A percentile compares a stretch with the other conserved stretches of the same genome.
phyloP scores from a whole-genome alignment of 805 yeast species.

The Spathaspora boniae region DNA sequence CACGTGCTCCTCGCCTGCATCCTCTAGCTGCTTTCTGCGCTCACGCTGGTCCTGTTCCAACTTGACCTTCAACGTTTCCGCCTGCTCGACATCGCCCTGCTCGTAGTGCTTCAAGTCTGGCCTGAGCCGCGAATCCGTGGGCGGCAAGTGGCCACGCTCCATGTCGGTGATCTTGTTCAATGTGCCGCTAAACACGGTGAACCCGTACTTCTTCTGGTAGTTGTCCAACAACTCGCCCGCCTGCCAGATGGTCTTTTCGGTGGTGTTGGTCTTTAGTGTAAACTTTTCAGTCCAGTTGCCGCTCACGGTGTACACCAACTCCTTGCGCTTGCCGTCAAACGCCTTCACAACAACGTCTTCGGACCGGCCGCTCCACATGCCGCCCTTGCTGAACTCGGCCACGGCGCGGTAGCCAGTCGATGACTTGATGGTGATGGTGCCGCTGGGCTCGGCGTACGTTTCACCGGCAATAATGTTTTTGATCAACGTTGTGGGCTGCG shows the following conservation, averaged over 20 bases:
- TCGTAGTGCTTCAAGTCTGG: constrained; percentile 82
- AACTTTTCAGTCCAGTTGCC: constrained; percentile 88
- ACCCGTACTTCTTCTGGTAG: constrained; percentile 70
- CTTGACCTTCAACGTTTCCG: constrained; percentile 64
- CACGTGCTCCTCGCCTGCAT: constrained; percentile 37
- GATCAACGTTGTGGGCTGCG: constrained; percentile 75
- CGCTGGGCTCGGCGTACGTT: constrained; percentile 83
- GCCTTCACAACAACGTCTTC: constrained; percentile 58
- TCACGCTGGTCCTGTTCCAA: constrained; percentile 80
- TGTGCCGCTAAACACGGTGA: constrained; percentile 76
- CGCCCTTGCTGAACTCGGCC: constrained; percentile 73
- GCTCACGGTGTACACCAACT: constrained; percentile 39
- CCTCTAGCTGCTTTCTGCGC: constrained; percentile 60
- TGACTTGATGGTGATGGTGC: constrained; percentile 61
- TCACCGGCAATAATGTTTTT: constrained; percentile 94
- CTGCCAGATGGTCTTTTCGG: constrained; percentile 59
- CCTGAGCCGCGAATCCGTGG: constrained; percentile 85
- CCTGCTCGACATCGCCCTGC: constrained; percentile 61
- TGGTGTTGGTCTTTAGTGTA: constrained; percentile 38
- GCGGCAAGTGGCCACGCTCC: constrained; percentile 64
- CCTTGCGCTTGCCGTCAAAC: constrained; percentile 31
- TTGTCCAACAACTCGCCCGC: constrained; percentile 62
- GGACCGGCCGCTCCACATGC: constrained; percentile 79
- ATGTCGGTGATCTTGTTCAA: constrained; percentile 74
- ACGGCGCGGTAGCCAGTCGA: constrained; percentile 67